These are phyloP conservation scores for Asterochloris erici DNA, from an alignment of 139 green algal species.

Conservation along the genomic window DNA sequence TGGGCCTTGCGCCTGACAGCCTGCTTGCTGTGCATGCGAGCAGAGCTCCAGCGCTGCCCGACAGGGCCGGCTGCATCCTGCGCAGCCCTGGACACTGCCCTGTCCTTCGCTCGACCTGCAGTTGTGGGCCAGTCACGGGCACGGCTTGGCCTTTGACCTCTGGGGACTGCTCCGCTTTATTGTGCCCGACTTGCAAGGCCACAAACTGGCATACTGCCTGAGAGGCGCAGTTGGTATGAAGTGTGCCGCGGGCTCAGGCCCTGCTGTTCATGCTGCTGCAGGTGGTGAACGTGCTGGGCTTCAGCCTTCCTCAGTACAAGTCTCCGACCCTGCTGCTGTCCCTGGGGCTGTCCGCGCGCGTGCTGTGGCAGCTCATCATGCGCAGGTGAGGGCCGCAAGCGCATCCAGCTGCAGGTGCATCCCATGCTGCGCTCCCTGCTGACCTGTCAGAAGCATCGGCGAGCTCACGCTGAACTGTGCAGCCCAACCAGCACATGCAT, in stretches of 20 bases:
- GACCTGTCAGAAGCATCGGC: no score
- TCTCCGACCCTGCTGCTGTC: conserved; percentile 73
- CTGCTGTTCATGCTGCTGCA: conserved; percentile 7
- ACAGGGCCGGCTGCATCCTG: no score
- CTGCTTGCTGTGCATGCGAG: neutral
- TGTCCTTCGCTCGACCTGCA: neutral
- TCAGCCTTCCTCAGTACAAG: conserved; percentile 72
- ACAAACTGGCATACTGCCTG: no score
- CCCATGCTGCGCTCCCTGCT: no score
- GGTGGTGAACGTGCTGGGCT: conserved; percentile 61
- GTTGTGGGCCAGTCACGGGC: neutral
- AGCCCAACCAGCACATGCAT: no score
- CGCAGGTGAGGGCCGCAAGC: neutral
- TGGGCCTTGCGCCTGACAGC: neutral
- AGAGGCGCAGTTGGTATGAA: no score
- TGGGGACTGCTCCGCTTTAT: no score
- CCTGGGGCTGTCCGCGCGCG: conserved; percentile 53
- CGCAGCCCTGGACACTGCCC: no score
- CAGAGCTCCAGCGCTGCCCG: neutral
- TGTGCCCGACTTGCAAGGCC: no score
- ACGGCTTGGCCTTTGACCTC: neutral
- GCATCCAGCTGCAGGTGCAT: no score
- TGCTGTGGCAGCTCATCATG: conserved; percentile 48
- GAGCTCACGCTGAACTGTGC: no score
- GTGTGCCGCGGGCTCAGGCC: no score